Conservation (phyloP, 1,284 basidiomycete genomes). For the Phlebopus sp. region DNA sequence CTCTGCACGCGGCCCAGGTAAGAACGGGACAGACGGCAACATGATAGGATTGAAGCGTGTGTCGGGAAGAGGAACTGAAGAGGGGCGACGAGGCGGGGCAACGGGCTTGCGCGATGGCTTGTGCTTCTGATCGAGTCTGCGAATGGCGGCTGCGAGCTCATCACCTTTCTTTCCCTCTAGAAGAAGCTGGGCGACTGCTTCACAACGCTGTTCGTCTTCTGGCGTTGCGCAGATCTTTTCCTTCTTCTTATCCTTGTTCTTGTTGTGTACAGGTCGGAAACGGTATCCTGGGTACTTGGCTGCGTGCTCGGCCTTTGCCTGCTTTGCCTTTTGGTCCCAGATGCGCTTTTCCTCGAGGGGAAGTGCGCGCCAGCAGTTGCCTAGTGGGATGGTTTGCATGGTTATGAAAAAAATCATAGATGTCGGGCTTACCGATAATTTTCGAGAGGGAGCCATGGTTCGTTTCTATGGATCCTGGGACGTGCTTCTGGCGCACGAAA, state of each 20-base stretch:
- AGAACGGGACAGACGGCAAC: constrained; percentile 41
- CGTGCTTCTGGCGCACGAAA: constrained; percentile 77
- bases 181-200: constrained; percentile 60
- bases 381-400: constrained; percentile 30
- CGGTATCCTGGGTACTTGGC: constrained; percentile 65
- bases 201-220: constrained; percentile 53
- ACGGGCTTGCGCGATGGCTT: constrained; percentile 10
- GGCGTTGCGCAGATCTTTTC: constrained; percentile 34
- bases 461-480: constrained; percentile 80
- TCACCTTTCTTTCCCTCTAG: constrained; percentile 59
- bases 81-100: constrained; percentile 49
- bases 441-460: constrained; percentile 76
- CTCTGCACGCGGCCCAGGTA: constrained; percentile 33
- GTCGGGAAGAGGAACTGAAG: constrained; percentile 62
- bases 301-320: constrained; percentile 66
- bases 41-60: constrained; percentile 37
- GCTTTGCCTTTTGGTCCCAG: constrained; percentile 65
- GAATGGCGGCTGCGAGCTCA: constrained; percentile 62
- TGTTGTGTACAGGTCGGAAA: constrained; percentile 67
- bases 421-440: constrained; percentile 56
- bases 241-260: constrained; percentile 57
- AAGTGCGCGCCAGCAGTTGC: constrained; percentile 66
- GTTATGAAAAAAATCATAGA: not conserved
- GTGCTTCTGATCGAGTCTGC: constrained; percentile 45
- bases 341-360: constrained; percentile 62